These are phyloP conservation scores for Coemansia sp. DNA, from an alignment of 192 early-diverging fungal species.

Conservation along the genomic window DNA sequence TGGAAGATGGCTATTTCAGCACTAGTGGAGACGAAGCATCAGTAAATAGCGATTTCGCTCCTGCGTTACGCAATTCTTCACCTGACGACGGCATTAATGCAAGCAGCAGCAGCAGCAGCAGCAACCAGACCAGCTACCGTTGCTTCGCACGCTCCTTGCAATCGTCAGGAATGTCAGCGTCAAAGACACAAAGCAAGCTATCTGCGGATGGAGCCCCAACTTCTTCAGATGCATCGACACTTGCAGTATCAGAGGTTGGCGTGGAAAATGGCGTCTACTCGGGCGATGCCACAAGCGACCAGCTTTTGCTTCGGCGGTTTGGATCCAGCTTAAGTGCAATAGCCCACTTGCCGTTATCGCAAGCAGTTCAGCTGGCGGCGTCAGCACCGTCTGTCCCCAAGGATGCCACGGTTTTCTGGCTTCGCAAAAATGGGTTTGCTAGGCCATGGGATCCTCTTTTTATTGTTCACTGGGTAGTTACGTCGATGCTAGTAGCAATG, in stretches of 20 bases:
- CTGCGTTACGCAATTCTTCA: background rate
- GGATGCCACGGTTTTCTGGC: constrained; percentile 43
- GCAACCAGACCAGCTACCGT: constrained; percentile 1
- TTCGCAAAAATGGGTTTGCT: constrained; percentile 47
- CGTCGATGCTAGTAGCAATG: constrained; percentile 15
- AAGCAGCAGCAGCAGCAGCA: background rate
- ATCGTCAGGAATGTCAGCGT: background rate
- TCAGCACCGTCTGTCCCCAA: constrained; percentile 35
- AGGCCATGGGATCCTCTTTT: constrained; percentile 53
- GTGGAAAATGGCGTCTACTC: constrained; percentile 2
- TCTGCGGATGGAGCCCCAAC: constrained; percentile 25
- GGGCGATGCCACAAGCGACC: constrained; percentile 3
- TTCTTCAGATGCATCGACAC: constrained; percentile 40
- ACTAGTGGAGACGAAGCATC: constrained; percentile 4
- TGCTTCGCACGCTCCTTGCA: background rate
- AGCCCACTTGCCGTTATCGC: constrained; percentile 6
- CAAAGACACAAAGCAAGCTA: constrained; percentile 18
- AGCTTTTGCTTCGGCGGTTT: background rate
- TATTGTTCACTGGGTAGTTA: constrained; percentile 39
- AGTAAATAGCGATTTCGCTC: background rate
- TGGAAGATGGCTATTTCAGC: constrained; percentile 2
- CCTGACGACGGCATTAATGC: background rate
- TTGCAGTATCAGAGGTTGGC: constrained; percentile 18
- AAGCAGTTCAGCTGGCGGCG: constrained; percentile 19
- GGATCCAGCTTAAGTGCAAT: constrained; percentile 6